Conservation (phyloP, 2,329 filamentous ascomycete genomes). For the Neopestalotiopsis sp. region DNA sequence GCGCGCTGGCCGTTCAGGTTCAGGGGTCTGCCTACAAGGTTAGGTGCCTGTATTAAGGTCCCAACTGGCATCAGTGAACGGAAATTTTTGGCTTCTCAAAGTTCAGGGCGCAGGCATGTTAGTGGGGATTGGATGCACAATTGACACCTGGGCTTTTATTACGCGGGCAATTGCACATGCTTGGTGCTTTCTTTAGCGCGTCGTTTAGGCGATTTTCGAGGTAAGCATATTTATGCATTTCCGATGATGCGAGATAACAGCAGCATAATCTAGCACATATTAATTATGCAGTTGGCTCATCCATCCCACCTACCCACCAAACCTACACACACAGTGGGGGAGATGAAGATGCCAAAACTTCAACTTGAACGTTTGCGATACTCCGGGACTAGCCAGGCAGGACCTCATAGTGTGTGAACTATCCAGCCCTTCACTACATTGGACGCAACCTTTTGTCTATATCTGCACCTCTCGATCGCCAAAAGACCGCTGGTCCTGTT, state of each 20-base stretch:
- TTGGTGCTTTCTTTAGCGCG: background rate
- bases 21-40: background rate
- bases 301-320: no score
- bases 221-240: background rate
- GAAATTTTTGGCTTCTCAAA: background rate
- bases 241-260: no score
- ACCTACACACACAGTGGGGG: background rate
- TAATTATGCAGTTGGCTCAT: no score
- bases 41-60: background rate
- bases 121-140: background rate
- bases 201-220: background rate
- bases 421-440: background rate
- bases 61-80: background rate
- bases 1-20: background rate
- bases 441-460: background rate
- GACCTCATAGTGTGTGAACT: background rate
- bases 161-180: background rate
- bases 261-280: no score
- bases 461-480: background rate
- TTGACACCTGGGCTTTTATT: conserved; percentile 9
- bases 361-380: background rate
- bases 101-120: background rate
- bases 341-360: background rate
- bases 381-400: background rate
- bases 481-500: background rate